phyloP scores from a whole-genome alignment of 257 asterid genomes.

The Solanum sejunctum region DNA sequence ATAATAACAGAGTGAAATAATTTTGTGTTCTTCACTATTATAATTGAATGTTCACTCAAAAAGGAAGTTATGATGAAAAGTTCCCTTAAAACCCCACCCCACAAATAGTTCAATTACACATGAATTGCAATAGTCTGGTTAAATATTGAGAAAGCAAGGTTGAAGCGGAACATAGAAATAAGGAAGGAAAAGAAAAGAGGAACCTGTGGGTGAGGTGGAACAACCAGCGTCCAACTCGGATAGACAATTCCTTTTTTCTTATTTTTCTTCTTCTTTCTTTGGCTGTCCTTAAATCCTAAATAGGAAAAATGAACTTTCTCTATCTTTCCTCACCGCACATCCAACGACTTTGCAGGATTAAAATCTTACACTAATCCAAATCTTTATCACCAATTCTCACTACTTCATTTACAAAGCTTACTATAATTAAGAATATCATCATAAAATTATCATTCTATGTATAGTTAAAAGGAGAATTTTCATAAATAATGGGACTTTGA shows the following conservation, averaged over 20 bases:
- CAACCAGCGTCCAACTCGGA: slow-evolving; percentile 19
- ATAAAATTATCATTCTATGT: too few relatives aligned
- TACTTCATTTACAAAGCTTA: too few relatives aligned
- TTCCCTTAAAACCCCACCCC: background rate
- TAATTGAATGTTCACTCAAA: background rate
- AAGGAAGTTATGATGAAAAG: background rate
- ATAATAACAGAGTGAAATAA: background rate
- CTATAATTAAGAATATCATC: too few relatives aligned
- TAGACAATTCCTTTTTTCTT: background rate
- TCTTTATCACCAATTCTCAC: too few relatives aligned
- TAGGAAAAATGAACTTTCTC: background rate
- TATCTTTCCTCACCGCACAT: background rate
- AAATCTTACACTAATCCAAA: background rate
- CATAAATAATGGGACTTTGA: too few relatives aligned
- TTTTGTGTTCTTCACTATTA: background rate
- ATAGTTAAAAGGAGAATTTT: too few relatives aligned
- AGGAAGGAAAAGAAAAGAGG: background rate
- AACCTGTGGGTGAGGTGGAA: slow-evolving; percentile 18
- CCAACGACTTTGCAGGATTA: slow-evolving; percentile 1
- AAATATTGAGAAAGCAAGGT: too few relatives aligned
- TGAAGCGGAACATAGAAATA: background rate
- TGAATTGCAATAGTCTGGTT: background rate
- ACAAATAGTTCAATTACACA: background rate
- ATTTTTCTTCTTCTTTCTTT: background rate
- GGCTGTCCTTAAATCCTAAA: background rate